phyloP scores from a whole-genome alignment of 768 basidiomycete genomes.

The Cystofilobasidium bisporidii region DNA sequence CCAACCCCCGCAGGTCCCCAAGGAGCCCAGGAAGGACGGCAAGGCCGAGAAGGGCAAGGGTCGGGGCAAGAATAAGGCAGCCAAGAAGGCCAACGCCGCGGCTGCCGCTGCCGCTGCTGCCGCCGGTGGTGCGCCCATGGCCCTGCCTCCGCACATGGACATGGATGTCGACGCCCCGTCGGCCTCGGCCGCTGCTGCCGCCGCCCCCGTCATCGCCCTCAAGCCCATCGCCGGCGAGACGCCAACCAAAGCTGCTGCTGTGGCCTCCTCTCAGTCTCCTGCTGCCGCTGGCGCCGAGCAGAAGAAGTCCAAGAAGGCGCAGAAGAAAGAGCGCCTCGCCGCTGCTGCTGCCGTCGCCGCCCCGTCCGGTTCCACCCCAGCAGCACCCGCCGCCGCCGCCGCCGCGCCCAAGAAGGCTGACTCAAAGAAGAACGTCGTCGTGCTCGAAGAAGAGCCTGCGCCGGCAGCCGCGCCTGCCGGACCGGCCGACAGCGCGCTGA shows the following conservation, averaged over 20 bases:
- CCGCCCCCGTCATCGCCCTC: not conserved
- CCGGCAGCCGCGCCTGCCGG: not conserved
- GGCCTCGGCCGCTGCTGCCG: no score
- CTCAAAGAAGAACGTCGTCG: slow-evolving; percentile 14
- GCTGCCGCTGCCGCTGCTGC: slow-evolving; percentile 5
- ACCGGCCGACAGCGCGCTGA: slow-evolving; percentile 15
- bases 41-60: slow-evolving; percentile 15
- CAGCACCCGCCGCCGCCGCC: not conserved
- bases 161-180: not conserved
- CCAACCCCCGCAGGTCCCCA: not conserved
- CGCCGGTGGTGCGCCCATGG: not conserved
- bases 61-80: slow-evolving; percentile 8
- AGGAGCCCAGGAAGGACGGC: slow-evolving; percentile 13
- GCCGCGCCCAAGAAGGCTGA: not conserved
- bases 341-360: slow-evolving; percentile 7
- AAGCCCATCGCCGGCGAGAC: not conserved
- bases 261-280: not conserved
- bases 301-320: slow-evolving; percentile 20
- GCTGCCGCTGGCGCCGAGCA: not conserved
- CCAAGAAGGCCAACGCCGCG: slow-evolving; percentile 1
- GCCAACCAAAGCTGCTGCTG: not conserved
- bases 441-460: slow-evolving; percentile 11
- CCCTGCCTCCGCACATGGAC: slow-evolving; percentile 1
- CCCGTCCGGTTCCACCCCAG: not conserved
- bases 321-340: slow-evolving; percentile 2